These are phyloP conservation scores for Ophiocordyceps camponoti-saundersi DNA, from an alignment of 2,329 filamentous ascomycete species.

Conservation along the genomic window DNA sequence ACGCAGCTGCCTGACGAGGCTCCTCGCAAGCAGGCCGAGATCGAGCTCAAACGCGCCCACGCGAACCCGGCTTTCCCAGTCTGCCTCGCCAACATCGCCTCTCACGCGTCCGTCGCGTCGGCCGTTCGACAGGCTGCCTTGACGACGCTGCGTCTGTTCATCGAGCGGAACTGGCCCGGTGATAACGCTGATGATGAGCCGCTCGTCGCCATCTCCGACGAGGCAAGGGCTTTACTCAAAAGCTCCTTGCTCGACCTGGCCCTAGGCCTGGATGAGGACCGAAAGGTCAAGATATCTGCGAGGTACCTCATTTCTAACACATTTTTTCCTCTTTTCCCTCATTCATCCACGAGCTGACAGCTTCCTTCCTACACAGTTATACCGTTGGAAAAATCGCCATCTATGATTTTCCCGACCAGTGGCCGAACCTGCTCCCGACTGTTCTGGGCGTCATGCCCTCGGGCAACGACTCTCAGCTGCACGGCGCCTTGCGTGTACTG, in stretches of 20 bases:
- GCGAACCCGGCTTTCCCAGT: constrained; percentile 56
- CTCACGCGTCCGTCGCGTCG: constrained; percentile 54
- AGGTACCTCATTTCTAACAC: constrained; percentile 36
- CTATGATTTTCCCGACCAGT: constrained; percentile 84
- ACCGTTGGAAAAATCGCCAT: constrained; percentile 87
- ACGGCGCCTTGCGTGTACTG: constrained; percentile 78
- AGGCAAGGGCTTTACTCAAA: constrained; percentile 57
- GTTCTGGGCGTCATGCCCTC: constrained; percentile 62
- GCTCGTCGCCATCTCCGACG: constrained; percentile 52
- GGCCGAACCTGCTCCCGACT: constrained; percentile 74
- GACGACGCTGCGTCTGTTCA: constrained; percentile 64
- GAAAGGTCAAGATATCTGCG: constrained; percentile 77
- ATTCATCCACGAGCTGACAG: not conserved
- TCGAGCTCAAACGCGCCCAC: constrained; percentile 58
- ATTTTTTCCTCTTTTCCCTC: not conserved
- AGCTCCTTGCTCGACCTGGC: constrained; percentile 61
- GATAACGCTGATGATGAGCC: constrained; percentile 50
- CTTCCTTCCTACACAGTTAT: constrained; percentile 23
- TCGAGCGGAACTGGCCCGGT: constrained; percentile 69
- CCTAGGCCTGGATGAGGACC: constrained; percentile 54
- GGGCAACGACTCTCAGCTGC: constrained; percentile 63
- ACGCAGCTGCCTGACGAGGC: constrained; percentile 64
- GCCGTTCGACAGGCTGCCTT: constrained; percentile 72
- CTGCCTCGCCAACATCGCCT: constrained; percentile 65
- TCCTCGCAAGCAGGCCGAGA: constrained; percentile 72